Evolutionary conservation across 108 stramenopile genomes (phyloP).

Genomic region (Seminavis robusta): DNA sequence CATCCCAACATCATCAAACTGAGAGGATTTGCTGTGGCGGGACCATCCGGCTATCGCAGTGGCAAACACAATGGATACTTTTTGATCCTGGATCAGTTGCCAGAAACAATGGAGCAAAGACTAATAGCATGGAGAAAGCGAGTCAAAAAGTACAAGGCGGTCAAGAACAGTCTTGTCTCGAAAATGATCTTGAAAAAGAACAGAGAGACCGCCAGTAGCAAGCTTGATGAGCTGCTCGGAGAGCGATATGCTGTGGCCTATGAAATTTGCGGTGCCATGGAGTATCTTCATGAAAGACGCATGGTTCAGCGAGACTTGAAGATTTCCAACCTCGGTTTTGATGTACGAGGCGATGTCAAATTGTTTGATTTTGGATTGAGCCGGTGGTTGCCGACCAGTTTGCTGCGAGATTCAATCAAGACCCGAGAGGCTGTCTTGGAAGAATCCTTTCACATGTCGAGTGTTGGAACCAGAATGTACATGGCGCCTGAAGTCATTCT

Average conservation of each 20-base stretch:
- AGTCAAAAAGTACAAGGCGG: constrained; percentile 2
- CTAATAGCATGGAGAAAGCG: constrained; percentile 14
- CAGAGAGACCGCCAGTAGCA: background rate
- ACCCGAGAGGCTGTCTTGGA: constrained; percentile 1
- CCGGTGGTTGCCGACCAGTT: constrained; percentile 3
- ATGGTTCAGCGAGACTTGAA: constrained; percentile 93
- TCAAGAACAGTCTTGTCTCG: too few relatives aligned
- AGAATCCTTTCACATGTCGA: constrained; percentile 32
- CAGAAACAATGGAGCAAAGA: constrained; percentile 31
- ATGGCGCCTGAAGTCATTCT: constrained; percentile 51
- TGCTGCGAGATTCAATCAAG: too few relatives aligned
- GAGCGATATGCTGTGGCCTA: constrained; percentile 41
- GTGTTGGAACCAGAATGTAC: constrained; percentile 42
- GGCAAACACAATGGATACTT: constrained; percentile 31
- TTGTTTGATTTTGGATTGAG: constrained; percentile 58
- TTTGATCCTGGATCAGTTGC: constrained; percentile 55
- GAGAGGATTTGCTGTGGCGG: constrained; percentile 41
- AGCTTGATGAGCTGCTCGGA: constrained; percentile 12
- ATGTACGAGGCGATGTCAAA: constrained; percentile 32
- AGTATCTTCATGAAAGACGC: constrained; percentile 88
- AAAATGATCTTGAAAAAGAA: background rate
- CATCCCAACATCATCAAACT: constrained; percentile 67
- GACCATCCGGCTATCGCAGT: constrained; percentile 19
- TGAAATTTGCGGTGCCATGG: constrained; percentile 69
- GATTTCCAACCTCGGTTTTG: constrained; percentile 37